Evolutionary conservation across 2,329 filamentous ascomycete species (phyloP), one percentile per base, ranked within the genome.

Genomic region (Colletotrichum musae): DNA sequence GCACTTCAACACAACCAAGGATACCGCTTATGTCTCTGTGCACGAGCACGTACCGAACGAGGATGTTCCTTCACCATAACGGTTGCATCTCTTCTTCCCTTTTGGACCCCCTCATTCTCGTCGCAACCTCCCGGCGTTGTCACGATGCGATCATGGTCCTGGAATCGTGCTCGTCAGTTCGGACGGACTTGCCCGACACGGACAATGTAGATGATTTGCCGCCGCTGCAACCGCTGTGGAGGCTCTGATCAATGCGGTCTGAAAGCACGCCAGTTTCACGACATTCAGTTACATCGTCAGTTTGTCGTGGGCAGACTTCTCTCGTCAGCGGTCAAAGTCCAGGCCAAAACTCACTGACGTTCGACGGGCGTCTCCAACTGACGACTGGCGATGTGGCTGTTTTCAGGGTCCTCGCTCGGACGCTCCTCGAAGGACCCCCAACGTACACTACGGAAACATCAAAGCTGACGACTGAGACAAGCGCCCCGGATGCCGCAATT

Each of bases 391-490:
- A 53, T 39, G 43, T 58, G 24, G 32, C 50, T 53, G 48, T 69
- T 69, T 64, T 54, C 61, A 58, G 65, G 47, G n/a, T 54, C 58
- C 43, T 41, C 6, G n/a, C 39, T 53, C 51, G 64, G 18, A 36
- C 41, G 21, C n/a, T 45, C n/a, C n/a, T 53, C 58, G 32, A 61
- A 50, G 16, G 26, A 26, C n/a, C 61, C 15, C 21, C 36, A 21
- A 47, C 47, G 39, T 15, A 64, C 21, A 24, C 21, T 24, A 24
- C 53, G 53, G 53, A 48, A 68, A 64, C 39, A 53, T 48, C 53
- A 47, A n/a, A 57, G 39, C n/a, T 51, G 18, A 48, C 21, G 48
- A 64, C 65, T 68, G 61, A 45, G 47, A 64, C 53, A 52, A 26
- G n/a, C 47, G 24, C 45, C 47, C 60, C 60, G 58, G 52, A 58